Evolutionary conservation across 2,329 filamentous ascomycete species (phyloP), one percentile per base, ranked within the genome.

Genomic region (Pseudogymnoascus sp.): DNA sequence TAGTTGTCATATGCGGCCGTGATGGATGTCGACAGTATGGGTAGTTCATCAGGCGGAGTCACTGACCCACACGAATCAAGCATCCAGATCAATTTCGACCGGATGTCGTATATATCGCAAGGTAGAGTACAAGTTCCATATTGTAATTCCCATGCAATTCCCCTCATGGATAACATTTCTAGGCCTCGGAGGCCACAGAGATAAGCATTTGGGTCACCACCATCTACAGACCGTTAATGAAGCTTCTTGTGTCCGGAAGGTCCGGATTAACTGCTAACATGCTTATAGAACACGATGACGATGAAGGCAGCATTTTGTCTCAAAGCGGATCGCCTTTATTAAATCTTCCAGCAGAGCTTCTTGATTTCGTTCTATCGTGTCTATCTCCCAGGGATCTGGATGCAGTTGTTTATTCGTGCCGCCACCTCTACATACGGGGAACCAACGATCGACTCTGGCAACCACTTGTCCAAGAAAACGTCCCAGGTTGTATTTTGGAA

Each of bases 401-500:
- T 26, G 74, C 77, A 1, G 73, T 87, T 11, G 83, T 86, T 1
- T 76, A 77, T 8, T 87, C 86, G 23, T 93, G 87, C 73, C 85
- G 77, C 23, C 71, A 74, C 3, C 77, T 96, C 2, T 79, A 81
- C 60, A 74, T 75, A 8, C 84, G 88, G 69, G 83, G 86, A 29
- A 76, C 78, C 4, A 81, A 85, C 64, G 91, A 96, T 67, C 76
- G 83, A 5, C 78, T 90, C 40, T 97, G 92, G 91, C 83, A 86
- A 47, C 76, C 78, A 1, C 79, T 89, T 16, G 83, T 96, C 11
- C 86, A 91, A 70, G 75, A 80, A 5, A 86, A 90, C 66, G 77
- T 95, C 0, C 87, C 88, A 0, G 76, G 82, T 36, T 71, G 78
- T 62, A 67, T 69, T 11, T 76, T 92, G 29, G 74, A 75, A 1